Percentiles rank a stretch among this genome's conserved stretches.
phyloP scores from a whole-genome alignment of 768 basidiomycete species.

The Boletus coccyginus region DNA sequence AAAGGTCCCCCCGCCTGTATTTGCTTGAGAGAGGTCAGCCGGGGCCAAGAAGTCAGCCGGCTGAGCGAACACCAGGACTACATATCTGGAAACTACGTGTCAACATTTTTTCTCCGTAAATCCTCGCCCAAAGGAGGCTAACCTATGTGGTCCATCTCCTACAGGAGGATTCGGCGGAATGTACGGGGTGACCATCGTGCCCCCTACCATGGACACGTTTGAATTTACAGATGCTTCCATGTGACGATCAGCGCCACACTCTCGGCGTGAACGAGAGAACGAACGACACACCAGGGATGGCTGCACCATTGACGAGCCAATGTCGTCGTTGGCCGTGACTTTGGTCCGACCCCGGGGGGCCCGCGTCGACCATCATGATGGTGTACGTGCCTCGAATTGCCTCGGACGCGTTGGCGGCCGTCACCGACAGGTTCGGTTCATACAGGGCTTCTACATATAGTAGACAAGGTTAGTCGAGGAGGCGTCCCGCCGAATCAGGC shows the following conservation, averaged over 20 bases:
- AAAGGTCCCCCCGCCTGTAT: constrained; percentile 52
- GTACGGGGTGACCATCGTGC: constrained; percentile 57
- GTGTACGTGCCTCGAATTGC: constrained; percentile 54
- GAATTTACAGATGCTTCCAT: constrained; percentile 23
- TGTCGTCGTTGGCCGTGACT: constrained; percentile 65
- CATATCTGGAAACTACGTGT: constrained; percentile 48
- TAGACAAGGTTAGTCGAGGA: not conserved
- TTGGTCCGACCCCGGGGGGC: constrained; percentile 58
- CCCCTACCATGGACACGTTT: constrained; percentile 43
- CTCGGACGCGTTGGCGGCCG: constrained; percentile 47
- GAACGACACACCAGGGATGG: constrained; percentile 39
- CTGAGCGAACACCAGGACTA: constrained; percentile 62
- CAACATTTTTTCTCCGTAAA: not conserved
- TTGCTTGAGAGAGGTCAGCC: constrained; percentile 47
- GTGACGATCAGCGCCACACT: not conserved
- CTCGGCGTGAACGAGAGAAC: not conserved
- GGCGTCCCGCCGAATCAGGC: not conserved
- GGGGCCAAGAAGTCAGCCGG: constrained; percentile 62
- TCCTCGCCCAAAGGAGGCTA: constrained; percentile 4
- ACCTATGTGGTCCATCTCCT: constrained; percentile 77
- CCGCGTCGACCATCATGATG: constrained; percentile 74
- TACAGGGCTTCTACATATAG: constrained; percentile 49
- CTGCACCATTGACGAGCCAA: constrained; percentile 75
- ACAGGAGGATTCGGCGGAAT: constrained; percentile 67
- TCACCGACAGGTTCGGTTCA: constrained; percentile 52